Conservation (phyloP, 2,329 filamentous ascomycete species). For the Trichophyton mentagrophytes region DNA sequence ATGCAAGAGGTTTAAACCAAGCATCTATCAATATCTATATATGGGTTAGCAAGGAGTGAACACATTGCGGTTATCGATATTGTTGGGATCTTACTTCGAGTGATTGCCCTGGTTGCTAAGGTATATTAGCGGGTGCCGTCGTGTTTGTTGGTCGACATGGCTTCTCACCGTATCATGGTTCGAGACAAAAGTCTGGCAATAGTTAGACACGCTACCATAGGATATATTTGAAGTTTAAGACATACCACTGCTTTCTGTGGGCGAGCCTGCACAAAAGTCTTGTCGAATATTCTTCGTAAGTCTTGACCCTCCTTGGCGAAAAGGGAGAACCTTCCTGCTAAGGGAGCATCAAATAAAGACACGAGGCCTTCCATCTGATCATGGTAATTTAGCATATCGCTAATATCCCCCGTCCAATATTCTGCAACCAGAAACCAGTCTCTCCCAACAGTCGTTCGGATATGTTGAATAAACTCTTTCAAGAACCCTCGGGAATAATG, state of each 20-base stretch:
- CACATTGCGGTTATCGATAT: neutral
- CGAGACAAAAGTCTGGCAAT: slow-evolving; percentile 48
- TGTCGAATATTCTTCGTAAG: slow-evolving; percentile 50
- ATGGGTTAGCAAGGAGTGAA: neutral
- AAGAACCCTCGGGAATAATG: slow-evolving; percentile 59
- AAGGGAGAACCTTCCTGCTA: slow-evolving; percentile 54
- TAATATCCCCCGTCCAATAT: slow-evolving; percentile 51
- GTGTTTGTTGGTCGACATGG: neutral
- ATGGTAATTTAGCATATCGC: slow-evolving; percentile 46
- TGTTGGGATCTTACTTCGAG: slow-evolving; percentile 34
- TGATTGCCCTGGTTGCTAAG: slow-evolving; percentile 47
- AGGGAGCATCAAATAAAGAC: slow-evolving; percentile 53
- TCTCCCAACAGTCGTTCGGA: slow-evolving; percentile 40
- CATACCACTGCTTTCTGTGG: slow-evolving; percentile 47
- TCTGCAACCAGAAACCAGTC: slow-evolving; percentile 56
- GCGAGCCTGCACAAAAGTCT: slow-evolving; percentile 42
- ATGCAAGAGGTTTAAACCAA: slow-evolving; percentile 60
- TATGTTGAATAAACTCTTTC: slow-evolving; percentile 47
- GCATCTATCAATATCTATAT: slow-evolving; percentile 45
- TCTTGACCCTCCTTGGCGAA: slow-evolving; percentile 47
- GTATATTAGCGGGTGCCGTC: slow-evolving; percentile 10
- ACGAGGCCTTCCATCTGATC: slow-evolving; percentile 47
- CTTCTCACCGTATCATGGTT: slow-evolving; percentile 53
- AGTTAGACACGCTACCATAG: neutral
- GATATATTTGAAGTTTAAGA: slow-evolving; percentile 7